A percentile compares a stretch with the other conserved stretches of the same genome.
These are phyloP conservation scores for Colletotrichum chrysophilum DNA, from an alignment of 2,329 filamentous ascomycete genomes.

Conservation along the genomic window DNA sequence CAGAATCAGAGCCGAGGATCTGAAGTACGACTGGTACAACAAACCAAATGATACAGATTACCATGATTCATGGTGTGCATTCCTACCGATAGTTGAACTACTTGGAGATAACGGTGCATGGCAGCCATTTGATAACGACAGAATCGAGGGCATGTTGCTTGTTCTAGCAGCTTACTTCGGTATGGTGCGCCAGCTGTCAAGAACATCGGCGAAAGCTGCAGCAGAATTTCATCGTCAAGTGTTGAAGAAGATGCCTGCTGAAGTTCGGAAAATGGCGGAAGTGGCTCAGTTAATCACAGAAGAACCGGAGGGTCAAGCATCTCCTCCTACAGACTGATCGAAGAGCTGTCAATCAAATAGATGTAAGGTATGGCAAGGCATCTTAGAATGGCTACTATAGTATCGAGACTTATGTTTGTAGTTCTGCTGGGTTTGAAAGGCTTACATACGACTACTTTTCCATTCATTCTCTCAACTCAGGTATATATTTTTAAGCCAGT, in stretches of 20 bases:
- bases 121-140: background rate
- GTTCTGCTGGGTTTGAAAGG: background rate
- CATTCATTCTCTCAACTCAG: background rate
- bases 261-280: too few relatives aligned
- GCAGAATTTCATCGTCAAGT: background rate
- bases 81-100: background rate
- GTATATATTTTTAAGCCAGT: background rate
- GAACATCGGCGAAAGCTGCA: background rate
- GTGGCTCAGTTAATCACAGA: background rate
- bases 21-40: background rate
- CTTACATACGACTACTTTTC: background rate
- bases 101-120: background rate
- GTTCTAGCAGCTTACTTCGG: background rate
- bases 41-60: background rate
- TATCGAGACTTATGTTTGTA: background rate
- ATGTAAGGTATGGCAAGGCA: background rate
- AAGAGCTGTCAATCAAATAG: background rate
- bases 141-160: background rate
- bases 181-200: background rate
- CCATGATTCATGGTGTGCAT: background rate
- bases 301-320: background rate
- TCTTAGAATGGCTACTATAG: background rate
- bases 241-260: background rate
- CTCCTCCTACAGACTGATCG: background rate
- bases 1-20: background rate